Percentiles rank a stretch among this genome's conserved stretches.
Conservation (phyloP, 2,329 filamentous ascomycete species). For the Fusarium palustre region DNA sequence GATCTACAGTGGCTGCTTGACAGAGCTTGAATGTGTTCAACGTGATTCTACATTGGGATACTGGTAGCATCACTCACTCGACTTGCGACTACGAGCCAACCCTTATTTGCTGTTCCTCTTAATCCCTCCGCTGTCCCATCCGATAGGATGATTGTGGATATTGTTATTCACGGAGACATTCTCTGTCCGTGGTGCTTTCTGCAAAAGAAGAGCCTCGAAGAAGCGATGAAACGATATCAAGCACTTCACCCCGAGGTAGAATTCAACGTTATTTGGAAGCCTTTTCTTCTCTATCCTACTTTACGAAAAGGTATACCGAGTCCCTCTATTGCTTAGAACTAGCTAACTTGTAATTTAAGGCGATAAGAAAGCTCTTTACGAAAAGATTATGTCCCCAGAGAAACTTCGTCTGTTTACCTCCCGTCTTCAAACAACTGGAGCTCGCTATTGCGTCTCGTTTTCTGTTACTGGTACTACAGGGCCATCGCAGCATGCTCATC, state of each 20-base stretch:
- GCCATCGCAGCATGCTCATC: slow-evolving; percentile 59
- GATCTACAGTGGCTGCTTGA: slow-evolving; percentile 12
- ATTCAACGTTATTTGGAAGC: slow-evolving; percentile 62
- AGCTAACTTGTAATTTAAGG: slow-evolving; percentile 32
- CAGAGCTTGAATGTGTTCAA: slow-evolving; percentile 5
- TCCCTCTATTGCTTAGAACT: not conserved
- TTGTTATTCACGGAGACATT: slow-evolving; percentile 63
- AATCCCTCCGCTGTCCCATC: not conserved
- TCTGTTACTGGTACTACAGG: slow-evolving; percentile 58
- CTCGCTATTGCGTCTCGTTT: slow-evolving; percentile 55
- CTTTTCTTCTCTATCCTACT: slow-evolving; percentile 59
- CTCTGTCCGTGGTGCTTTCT: slow-evolving; percentile 66
- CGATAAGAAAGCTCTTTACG: slow-evolving; percentile 55
- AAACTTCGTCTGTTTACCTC: slow-evolving; percentile 46
- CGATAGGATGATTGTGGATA: slow-evolving; percentile 41
- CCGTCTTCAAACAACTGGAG: slow-evolving; percentile 51
- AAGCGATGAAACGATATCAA: slow-evolving; percentile 58
- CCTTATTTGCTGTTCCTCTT: not conserved
- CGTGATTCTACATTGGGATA: not conserved
- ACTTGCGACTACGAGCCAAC: not conserved
- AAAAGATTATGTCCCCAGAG: slow-evolving; percentile 46
- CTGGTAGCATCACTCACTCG: not conserved
- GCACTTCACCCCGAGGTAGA: slow-evolving; percentile 55
- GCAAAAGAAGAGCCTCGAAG: slow-evolving; percentile 59
- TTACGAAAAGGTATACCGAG: slow-evolving; percentile 43